phyloP scores from a whole-genome alignment of 176 grass and related monocot species.

The Pontederia paniculata region DNA sequence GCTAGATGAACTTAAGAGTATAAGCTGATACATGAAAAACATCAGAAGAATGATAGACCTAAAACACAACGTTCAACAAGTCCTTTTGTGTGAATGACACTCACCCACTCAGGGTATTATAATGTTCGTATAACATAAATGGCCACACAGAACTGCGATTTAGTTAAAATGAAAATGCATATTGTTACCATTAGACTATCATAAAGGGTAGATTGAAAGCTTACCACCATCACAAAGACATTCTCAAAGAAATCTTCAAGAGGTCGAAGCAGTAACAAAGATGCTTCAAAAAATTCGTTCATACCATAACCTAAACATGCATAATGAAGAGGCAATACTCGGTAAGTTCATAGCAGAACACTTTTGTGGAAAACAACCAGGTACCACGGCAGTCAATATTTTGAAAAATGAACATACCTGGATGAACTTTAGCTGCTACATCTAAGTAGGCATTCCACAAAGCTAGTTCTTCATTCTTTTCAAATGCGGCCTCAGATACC shows the following conservation, averaged over 20 bases:
- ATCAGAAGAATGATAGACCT: too few species aligned
- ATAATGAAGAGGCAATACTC: slow-evolving; percentile 2
- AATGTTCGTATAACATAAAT: too few species aligned
- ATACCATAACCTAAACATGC: slow-evolving; percentile 46
- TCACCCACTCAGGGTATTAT: too few species aligned
- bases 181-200: not conserved
- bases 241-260: slow-evolving; percentile 92
- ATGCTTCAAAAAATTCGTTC: slow-evolving; percentile 48
- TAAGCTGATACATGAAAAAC: too few species aligned
- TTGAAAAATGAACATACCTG: slow-evolving; percentile 33
- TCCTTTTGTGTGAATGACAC: too few species aligned
- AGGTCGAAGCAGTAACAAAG: slow-evolving; percentile 53
- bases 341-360: not conserved
- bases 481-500: slow-evolving; percentile 44
- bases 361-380: not conserved
- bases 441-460: slow-evolving; percentile 67
- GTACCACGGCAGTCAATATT: slow-evolving; percentile 1
- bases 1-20: too few species aligned
- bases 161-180: not conserved
- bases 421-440: slow-evolving; percentile 50
- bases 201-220: slow-evolving; percentile 2
- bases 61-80: too few species aligned
- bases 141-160: too few species aligned
- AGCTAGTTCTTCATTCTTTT: slow-evolving; percentile 66
- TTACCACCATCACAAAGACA: slow-evolving; percentile 90